Conservation (phyloP, 352 stramenopile genomes). For the Phytophthora quininea region DNA sequence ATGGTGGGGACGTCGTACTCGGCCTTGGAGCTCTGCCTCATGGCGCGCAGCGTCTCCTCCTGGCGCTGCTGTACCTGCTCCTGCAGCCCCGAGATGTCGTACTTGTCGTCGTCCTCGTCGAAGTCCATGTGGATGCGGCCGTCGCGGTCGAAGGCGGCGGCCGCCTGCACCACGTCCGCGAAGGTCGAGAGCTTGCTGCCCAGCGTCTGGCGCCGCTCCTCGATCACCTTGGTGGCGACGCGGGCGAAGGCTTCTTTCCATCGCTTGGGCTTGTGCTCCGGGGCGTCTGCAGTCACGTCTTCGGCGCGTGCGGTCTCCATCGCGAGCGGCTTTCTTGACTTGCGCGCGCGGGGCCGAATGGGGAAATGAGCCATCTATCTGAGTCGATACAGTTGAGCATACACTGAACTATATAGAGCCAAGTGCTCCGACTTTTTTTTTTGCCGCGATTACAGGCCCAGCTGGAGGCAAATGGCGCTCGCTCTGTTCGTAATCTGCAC, state of each 20-base stretch:
- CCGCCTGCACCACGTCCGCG: conserved; percentile 51
- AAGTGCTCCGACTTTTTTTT: conserved; percentile 1
- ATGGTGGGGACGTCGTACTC: conserved; percentile 47
- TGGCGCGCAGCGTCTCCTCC: conserved; percentile 21
- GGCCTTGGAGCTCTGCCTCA: conserved; percentile 20
- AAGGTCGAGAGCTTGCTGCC: conserved; percentile 31
- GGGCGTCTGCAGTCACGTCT: background rate
- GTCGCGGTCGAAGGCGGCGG: conserved; percentile 49
- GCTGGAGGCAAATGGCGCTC: background rate
- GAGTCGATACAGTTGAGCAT: too few species aligned
- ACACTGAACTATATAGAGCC: background rate
- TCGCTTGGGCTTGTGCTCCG: conserved; percentile 7
- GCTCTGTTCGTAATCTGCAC: background rate
- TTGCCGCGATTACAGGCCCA: background rate
- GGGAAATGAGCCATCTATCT: background rate
- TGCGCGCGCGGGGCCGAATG: background rate
- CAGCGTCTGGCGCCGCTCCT: conserved; percentile 23
- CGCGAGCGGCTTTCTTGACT: background rate
- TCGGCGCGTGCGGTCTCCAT: background rate
- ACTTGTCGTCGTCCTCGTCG: conserved; percentile 46
- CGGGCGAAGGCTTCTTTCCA: conserved; percentile 36
- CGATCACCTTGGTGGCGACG: conserved; percentile 28
- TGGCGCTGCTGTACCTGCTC: conserved; percentile 30
- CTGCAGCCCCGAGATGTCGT: conserved; percentile 48
- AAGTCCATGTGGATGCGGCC: conserved; percentile 64